Evolutionary conservation across 2,329 filamentous ascomycete species (phyloP).

Genomic region (Ophiostoma triangulosporum): DNA sequence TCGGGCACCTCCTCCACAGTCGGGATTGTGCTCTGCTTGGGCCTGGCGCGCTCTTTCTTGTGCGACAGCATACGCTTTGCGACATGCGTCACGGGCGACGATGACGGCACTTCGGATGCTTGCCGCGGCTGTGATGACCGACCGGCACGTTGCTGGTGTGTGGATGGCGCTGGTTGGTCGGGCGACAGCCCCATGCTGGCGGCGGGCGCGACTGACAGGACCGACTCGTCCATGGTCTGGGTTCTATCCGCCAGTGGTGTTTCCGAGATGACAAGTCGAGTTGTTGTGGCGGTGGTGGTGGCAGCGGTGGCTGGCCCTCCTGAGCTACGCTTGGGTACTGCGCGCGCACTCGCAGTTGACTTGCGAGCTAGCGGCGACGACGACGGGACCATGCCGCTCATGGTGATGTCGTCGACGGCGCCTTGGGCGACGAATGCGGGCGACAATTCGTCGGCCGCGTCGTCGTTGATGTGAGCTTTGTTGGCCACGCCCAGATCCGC

Average conservation of each 20-base stretch:
- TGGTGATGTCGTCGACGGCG: not conserved
- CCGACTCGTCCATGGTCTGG: constrained; percentile 6
- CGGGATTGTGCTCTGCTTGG: not conserved
- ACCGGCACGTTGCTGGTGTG: not conserved
- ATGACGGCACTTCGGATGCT: constrained; percentile 7
- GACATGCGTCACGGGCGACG: constrained; percentile 1
- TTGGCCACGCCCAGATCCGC: not conserved
- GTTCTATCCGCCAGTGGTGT: not conserved
- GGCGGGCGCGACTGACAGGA: no score
- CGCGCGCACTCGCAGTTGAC: not conserved
- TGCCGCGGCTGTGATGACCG: not conserved
- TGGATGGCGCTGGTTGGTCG: constrained; percentile 3
- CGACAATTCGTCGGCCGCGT: constrained; percentile 20
- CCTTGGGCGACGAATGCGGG: constrained; percentile 3
- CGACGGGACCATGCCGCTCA: not conserved
- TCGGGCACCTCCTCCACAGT: constrained; percentile 1
- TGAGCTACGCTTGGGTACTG: not conserved
- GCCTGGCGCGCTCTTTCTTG: not conserved
- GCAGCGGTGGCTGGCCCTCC: not conserved
- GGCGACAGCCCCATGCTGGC: constrained; percentile 15
- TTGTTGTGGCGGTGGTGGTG: not conserved
- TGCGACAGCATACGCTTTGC: constrained; percentile 1
- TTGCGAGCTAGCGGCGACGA: constrained; percentile 14
- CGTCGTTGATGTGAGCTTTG: constrained; percentile 5
- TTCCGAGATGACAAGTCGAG: not conserved